phyloP scores from a whole-genome alignment of 352 stramenopile species.

The Phytophthora syringae region DNA sequence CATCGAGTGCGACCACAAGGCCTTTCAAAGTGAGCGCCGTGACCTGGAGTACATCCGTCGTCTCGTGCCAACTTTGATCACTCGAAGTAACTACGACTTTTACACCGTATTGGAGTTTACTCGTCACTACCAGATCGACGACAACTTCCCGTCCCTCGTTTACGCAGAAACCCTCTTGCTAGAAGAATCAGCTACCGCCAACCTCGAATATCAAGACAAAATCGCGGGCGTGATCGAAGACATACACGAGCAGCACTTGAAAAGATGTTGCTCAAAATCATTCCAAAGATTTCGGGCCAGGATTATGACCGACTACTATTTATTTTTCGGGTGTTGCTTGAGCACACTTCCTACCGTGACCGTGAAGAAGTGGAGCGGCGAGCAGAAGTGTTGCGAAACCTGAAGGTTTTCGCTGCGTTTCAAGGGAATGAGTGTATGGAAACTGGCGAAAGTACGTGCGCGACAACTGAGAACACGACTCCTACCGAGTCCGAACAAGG shows the following conservation, averaged over 20 bases:
- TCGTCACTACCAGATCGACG: conserved; percentile 84
- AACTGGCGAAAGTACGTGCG: not conserved
- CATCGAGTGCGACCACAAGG: conserved; percentile 81
- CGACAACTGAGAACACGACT: not conserved
- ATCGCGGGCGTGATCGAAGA: conserved; percentile 82
- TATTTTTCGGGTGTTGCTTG: conserved; percentile 72
- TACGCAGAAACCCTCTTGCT: conserved; percentile 75
- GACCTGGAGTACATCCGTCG: conserved; percentile 74
- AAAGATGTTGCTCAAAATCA: conserved; percentile 59
- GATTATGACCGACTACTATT: conserved; percentile 82
- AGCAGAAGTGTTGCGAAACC: conserved; percentile 61
- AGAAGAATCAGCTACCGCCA: conserved; percentile 19
- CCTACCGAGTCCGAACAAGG: not conserved
- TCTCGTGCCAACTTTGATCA: conserved; percentile 68
- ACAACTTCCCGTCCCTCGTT: conserved; percentile 71
- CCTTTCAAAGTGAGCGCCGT: conserved; percentile 72
- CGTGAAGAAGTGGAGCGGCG: conserved; percentile 67
- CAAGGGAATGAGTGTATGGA: not conserved
- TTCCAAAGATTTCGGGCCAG: conserved; percentile 53
- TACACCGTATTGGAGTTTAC: conserved; percentile 86
- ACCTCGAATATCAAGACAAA: conserved; percentile 75
- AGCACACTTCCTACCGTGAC: conserved; percentile 61
- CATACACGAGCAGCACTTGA: conserved; percentile 75
- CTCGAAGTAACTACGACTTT: conserved; percentile 78
- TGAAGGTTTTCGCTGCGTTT: conserved; percentile 45